phyloP scores from a whole-genome alignment of 129 eudicot genomes.

The Chrysanthemum lavandulifolium region DNA sequence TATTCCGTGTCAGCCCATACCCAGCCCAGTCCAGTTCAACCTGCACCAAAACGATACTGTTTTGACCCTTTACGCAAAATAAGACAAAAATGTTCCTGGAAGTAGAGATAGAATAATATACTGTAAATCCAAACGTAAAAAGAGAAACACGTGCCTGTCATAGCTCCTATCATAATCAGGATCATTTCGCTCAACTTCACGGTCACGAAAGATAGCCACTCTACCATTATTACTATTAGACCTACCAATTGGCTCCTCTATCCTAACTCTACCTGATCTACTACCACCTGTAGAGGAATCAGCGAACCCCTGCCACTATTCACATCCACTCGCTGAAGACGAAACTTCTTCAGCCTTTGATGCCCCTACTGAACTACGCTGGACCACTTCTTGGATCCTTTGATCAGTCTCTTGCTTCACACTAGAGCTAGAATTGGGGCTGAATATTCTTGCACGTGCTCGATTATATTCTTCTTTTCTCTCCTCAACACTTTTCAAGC shows the following conservation, averaged over 20 bases:
- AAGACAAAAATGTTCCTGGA: too few relatives aligned
- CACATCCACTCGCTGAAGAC: slow-evolving; percentile 42
- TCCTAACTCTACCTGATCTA: slow-evolving; percentile 61
- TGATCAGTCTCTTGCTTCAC: slow-evolving; percentile 55
- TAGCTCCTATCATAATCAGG: slow-evolving; percentile 90
- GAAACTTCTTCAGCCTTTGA: slow-evolving; percentile 50
- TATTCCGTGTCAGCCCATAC: background rate
- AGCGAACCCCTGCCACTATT: slow-evolving; percentile 46
- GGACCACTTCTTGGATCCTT: slow-evolving; percentile 47
- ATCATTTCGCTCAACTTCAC: slow-evolving; percentile 80
- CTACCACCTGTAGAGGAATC: slow-evolving; percentile 51
- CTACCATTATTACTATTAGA: slow-evolving; percentile 48
- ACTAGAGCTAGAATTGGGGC: slow-evolving; percentile 49
- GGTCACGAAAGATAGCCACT: slow-evolving; percentile 89
- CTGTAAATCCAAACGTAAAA: background rate
- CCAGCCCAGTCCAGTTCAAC: background rate
- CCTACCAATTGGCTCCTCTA: slow-evolving; percentile 70
- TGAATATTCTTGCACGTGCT: slow-evolving; percentile 92
- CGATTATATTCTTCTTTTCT: slow-evolving; percentile 93
- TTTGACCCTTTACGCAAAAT: background rate
- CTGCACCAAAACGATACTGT: background rate
- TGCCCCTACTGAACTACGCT: slow-evolving; percentile 46
- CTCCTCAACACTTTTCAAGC: slow-evolving; percentile 91
- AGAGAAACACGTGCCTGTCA: slow-evolving; percentile 50
- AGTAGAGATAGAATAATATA: background rate